Evolutionary conservation across 371 early-diverging fungal genomes (phyloP).

Genomic region (Haplosporangium sp.): DNA sequence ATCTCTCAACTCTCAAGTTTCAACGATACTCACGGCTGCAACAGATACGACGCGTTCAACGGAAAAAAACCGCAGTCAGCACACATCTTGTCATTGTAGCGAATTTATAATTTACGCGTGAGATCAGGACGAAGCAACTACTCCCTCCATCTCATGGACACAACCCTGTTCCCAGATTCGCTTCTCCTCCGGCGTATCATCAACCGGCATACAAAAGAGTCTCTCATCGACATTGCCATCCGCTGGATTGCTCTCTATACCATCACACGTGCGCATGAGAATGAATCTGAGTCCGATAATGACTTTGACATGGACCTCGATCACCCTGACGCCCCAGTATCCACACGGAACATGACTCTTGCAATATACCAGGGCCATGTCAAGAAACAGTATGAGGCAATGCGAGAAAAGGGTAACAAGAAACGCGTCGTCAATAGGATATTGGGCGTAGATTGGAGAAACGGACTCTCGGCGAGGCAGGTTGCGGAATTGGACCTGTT

Average conservation of each 20-base stretch:
- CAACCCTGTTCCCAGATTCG: constrained; percentile 28
- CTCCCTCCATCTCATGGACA: constrained; percentile 6
- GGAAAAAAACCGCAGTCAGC: not conserved
- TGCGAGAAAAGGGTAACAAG: constrained; percentile 36
- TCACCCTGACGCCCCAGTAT: constrained; percentile 15
- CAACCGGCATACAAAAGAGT: constrained; percentile 50
- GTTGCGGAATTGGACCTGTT: constrained; percentile 58
- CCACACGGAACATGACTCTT: constrained; percentile 3
- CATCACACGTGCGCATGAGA: constrained; percentile 27
- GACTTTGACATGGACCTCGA: constrained; percentile 18
- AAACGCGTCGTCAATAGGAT: constrained; percentile 52
- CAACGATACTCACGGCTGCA: no score
- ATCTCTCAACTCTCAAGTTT: not conserved
- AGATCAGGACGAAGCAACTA: not conserved
- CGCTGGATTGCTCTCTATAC: constrained; percentile 26
- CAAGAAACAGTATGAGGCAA: constrained; percentile 29
- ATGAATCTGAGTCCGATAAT: constrained; percentile 21
- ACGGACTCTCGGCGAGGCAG: constrained; percentile 57
- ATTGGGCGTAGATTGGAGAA: constrained; percentile 49
- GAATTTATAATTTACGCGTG: not conserved
- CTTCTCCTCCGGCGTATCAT: constrained; percentile 35
- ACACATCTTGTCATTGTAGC: not conserved
- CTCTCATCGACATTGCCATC: constrained; percentile 37
- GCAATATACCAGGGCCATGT: constrained; percentile 18
- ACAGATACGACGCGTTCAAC: no score